A percentile compares a stretch with the other conserved stretches of the same genome.
These are phyloP conservation scores for Cryptosporidium muris DNA, from an alignment of 169 alveolate genomes.

Conservation along the genomic window DNA sequence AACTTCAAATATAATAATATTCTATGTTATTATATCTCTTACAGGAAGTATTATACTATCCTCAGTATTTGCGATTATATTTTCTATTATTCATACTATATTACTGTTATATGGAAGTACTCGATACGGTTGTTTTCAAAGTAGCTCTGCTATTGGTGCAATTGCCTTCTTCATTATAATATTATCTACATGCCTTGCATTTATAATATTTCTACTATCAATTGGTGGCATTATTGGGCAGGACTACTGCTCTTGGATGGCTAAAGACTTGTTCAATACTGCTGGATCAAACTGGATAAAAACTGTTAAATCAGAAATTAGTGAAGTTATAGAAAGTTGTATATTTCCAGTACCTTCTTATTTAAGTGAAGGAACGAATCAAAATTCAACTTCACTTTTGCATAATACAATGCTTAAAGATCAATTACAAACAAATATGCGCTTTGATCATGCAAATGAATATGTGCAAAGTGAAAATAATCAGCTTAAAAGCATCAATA, in stretches of 20 bases:
- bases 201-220: conserved; percentile 17
- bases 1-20: conserved; percentile 7
- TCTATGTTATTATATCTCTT: conserved; percentile 17
- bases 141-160: conserved; percentile 62
- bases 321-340: conserved; percentile 41
- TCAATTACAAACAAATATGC: no score
- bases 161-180: conserved; percentile 51
- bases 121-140: conserved; percentile 47
- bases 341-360: conserved; percentile 57
- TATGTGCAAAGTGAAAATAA: no score
- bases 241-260: conserved; percentile 61
- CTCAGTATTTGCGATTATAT: conserved; percentile 24
- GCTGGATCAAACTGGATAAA: conserved; percentile 53
- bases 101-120: conserved; percentile 40
- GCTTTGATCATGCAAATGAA: no score
- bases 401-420: no score
- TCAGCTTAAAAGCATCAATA: no score
- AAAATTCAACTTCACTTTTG: no score
- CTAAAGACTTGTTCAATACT: conserved; percentile 27
- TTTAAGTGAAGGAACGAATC: neutral
- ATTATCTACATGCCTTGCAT: conserved; percentile 28
- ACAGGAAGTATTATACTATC: neutral
- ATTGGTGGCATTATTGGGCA: conserved; percentile 54
- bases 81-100: conserved; percentile 49
- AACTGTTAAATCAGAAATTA: conserved; percentile 32